These are phyloP conservation scores for Biscogniauxia marginata DNA, from an alignment of 2,329 filamentous ascomycete genomes.

Conservation along the genomic window DNA sequence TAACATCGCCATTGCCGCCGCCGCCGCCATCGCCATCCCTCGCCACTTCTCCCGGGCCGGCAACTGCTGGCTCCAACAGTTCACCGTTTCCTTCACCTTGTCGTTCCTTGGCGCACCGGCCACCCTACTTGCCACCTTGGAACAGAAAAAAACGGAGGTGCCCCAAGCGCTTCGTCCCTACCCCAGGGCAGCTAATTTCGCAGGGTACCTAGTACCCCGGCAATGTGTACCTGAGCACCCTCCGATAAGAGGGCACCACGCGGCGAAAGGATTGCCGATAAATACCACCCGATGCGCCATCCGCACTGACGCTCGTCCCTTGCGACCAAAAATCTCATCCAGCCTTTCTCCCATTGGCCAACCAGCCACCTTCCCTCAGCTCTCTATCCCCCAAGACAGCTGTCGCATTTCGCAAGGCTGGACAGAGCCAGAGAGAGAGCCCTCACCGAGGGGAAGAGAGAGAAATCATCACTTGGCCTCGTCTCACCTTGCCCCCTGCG, in stretches of 20 bases:
- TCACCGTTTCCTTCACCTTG: background rate
- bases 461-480: background rate
- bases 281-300: conserved; percentile 15
- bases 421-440: conserved; percentile 10
- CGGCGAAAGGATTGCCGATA: conserved; percentile 5
- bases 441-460: background rate
- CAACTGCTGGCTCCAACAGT: background rate
- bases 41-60: background rate
- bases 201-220: background rate
- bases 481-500: conserved; percentile 1
- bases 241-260: background rate
- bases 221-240: background rate
- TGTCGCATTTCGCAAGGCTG: conserved; percentile 25
- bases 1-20: background rate
- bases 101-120: conserved; percentile 1
- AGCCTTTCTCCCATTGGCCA: conserved; percentile 16
- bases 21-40: background rate
- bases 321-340: conserved; percentile 15
- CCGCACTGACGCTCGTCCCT: conserved; percentile 9
- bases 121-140: background rate
- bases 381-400: conserved; percentile 4
- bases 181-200: conserved; percentile 8
- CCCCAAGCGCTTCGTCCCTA: background rate
- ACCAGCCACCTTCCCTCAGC: conserved; percentile 1
- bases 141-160: background rate